Conservation (phyloP, 2,329 filamentous ascomycete species). For the Fusarium buharicum region DNA sequence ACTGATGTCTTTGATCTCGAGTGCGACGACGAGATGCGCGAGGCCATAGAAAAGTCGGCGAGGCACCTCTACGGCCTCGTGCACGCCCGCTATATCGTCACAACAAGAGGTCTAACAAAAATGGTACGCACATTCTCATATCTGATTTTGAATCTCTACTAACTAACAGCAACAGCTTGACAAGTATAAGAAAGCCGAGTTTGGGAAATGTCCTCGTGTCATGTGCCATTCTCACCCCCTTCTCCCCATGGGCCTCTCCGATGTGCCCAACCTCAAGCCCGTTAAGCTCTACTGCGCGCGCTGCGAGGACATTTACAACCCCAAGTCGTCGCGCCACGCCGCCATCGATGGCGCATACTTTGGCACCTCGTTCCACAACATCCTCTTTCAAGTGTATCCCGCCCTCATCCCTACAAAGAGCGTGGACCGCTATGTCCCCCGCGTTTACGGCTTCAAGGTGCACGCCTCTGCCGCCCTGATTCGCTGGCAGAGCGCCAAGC, state of each 20-base stretch:
- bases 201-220: constrained; percentile 97
- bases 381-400: constrained; percentile 98
- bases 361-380: constrained; percentile 97
- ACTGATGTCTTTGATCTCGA: constrained; percentile 99
- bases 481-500: constrained; percentile 86
- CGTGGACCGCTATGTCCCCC: constrained; percentile 84
- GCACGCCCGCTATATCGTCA: constrained; percentile 96
- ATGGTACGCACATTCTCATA: constrained; percentile 72
- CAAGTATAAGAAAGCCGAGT: constrained; percentile 98
- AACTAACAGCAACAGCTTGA: constrained; percentile 74
- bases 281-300: constrained; percentile 97
- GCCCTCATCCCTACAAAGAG: constrained; percentile 88
- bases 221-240: constrained; percentile 94
- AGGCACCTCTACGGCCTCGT: constrained; percentile 95
- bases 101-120: constrained; percentile 90
- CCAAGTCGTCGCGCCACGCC: constrained; percentile 95
- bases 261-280: constrained; percentile 85
- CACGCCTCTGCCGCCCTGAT: constrained; percentile 88
- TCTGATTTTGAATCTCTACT: neutral
- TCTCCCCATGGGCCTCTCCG: constrained; percentile 92
- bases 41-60: constrained; percentile 97
- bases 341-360: constrained; percentile 98
- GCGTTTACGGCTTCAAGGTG: constrained; percentile 94
- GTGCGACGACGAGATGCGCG: constrained; percentile 97
- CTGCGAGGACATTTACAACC: constrained; percentile 99